Evolutionary conservation across 2,329 filamentous ascomycete genomes (phyloP).

Genomic region (Arachnomyces sp.): DNA sequence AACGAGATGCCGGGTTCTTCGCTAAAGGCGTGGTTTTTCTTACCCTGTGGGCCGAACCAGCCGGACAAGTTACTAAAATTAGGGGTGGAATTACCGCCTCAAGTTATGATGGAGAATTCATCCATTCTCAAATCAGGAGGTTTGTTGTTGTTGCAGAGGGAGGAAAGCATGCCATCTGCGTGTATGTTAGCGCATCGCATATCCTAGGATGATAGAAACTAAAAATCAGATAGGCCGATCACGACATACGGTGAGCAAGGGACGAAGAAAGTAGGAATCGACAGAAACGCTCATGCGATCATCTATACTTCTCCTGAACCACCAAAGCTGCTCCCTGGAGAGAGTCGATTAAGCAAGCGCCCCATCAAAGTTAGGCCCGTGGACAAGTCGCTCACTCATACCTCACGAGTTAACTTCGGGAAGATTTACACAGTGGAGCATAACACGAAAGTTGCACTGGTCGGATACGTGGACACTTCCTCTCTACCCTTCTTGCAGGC

Average conservation of each 20-base stretch:
- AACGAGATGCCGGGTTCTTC: too few relatives aligned
- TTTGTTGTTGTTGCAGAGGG: slow-evolving; percentile 26
- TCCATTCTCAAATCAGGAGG: slow-evolving; percentile 24
- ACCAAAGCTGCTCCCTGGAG: slow-evolving; percentile 14
- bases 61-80: slow-evolving; percentile 12
- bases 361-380: slow-evolving; percentile 28
- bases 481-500: too few relatives aligned
- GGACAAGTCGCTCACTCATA: slow-evolving; percentile 19
- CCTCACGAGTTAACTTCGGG: slow-evolving; percentile 35
- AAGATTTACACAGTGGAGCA: slow-evolving; percentile 37
- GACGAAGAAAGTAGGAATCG: slow-evolving; percentile 29
- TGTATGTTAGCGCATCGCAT: slow-evolving; percentile 23
- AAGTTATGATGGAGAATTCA: slow-evolving; percentile 15
- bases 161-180: slow-evolving; percentile 23
- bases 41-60: slow-evolving; percentile 25
- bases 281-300: slow-evolving; percentile 30
- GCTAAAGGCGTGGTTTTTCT: slow-evolving; percentile 18
- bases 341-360: slow-evolving; percentile 28
- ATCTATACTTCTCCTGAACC: slow-evolving; percentile 24
- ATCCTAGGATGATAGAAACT: neutral
- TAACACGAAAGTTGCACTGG: slow-evolving; percentile 35
- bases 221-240: slow-evolving; percentile 26
- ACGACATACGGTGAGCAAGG: slow-evolving; percentile 33
- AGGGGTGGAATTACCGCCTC: slow-evolving; percentile 1
- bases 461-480: slow-evolving; percentile 25